phyloP scores from a whole-genome alignment of 176 grass and related monocot species.

The Pharus latifolius region DNA sequence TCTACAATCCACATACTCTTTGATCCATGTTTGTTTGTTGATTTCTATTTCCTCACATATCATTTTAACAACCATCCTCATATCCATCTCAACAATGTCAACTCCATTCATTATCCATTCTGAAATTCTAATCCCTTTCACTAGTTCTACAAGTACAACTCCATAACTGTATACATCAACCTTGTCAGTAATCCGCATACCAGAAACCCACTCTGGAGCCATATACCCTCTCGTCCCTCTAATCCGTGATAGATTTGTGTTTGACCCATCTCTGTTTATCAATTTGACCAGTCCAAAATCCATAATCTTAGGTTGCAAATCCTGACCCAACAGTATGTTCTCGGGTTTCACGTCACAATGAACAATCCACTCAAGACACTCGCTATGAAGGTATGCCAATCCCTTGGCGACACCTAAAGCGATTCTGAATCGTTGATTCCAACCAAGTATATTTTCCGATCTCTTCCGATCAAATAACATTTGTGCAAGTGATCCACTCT shows the following conservation, averaged over 20 bases:
- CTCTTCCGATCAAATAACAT: not conserved
- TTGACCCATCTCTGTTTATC: not conserved
- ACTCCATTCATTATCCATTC: not conserved
- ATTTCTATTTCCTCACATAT: not conserved
- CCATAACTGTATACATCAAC: slow-evolving; percentile 19
- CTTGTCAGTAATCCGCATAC: not conserved
- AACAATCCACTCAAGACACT: slow-evolving; percentile 55
- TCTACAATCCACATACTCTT: not conserved
- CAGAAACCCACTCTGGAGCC: slow-evolving; percentile 22
- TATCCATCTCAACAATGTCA: not conserved
- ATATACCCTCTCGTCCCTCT: slow-evolving; percentile 32
- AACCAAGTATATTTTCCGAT: not conserved
- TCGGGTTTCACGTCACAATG: slow-evolving; percentile 59
- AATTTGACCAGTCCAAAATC: slow-evolving; percentile 30
- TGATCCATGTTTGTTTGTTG: not conserved
- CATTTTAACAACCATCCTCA: not conserved
- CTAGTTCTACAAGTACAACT: slow-evolving; percentile 8
- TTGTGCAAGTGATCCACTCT: slow-evolving; percentile 29
- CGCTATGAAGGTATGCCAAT: slow-evolving; percentile 39
- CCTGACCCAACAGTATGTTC: slow-evolving; percentile 35
- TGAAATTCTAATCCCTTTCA: slow-evolving; percentile 3
- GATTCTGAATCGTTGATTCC: slow-evolving; percentile 32
- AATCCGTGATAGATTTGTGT: not conserved
- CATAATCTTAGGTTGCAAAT: slow-evolving; percentile 36
- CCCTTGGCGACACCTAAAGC: slow-evolving; percentile 33